phyloP scores from a whole-genome alignment of 2,329 filamentous ascomycete species.

The Plenodomus biglobosus region DNA sequence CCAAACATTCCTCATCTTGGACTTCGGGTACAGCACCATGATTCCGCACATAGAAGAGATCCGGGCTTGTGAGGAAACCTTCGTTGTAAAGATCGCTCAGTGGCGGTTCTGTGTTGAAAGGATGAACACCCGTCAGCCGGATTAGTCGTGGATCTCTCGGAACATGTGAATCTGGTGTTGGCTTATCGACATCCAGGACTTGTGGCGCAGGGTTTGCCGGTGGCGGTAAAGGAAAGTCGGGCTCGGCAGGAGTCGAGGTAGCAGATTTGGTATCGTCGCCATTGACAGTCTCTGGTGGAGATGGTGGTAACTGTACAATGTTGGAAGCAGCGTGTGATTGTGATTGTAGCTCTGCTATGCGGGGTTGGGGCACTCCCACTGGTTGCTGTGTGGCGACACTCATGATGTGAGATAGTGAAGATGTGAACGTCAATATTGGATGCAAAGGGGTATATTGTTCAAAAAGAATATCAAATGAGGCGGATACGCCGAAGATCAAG shows the following conservation, averaged over 20 bases:
- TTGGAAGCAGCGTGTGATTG: constrained; percentile 19
- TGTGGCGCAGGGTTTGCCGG: constrained; percentile 57
- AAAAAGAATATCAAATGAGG: not conserved
- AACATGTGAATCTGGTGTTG: constrained; percentile 82
- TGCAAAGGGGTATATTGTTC: not conserved
- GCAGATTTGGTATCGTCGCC: constrained; percentile 33
- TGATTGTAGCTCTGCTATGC: constrained; percentile 16
- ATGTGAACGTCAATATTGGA: not conserved
- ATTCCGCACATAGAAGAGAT: constrained; percentile 90
- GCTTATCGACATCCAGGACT: constrained; percentile 73
- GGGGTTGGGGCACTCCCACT: constrained; percentile 18
- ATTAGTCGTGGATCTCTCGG: constrained; percentile 79
- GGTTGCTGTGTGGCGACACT: constrained; percentile 14
- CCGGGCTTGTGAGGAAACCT: constrained; percentile 83
- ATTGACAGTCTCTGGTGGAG: constrained; percentile 40
- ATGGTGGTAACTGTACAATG: constrained; percentile 32
- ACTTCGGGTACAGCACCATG: constrained; percentile 82
- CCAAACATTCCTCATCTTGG: constrained; percentile 67
- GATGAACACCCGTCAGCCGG: constrained; percentile 82
- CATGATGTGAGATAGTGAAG: constrained; percentile 15
- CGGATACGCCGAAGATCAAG: not conserved
- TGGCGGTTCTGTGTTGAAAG: constrained; percentile 88
- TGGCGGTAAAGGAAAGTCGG: constrained; percentile 68
- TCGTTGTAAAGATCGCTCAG: constrained; percentile 74
- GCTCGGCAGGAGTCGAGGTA: constrained; percentile 16